These are phyloP conservation scores for Brettanomyces naardenensis DNA, from an alignment of 805 yeast genomes.

Conservation along the genomic window DNA sequence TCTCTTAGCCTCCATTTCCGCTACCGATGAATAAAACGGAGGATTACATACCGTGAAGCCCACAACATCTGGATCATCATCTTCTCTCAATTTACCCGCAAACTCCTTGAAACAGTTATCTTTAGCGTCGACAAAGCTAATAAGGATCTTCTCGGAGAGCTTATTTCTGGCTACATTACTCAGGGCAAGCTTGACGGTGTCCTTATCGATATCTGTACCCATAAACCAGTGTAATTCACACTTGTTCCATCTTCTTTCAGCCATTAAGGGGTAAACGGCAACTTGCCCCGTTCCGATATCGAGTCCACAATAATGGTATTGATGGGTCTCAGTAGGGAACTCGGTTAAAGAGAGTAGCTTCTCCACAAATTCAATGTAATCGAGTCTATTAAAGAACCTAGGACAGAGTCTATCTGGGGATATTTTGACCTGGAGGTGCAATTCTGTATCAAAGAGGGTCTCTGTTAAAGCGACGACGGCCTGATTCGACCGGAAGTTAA, in stretches of 20 bases:
- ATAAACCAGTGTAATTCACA: slow-evolving; percentile 20
- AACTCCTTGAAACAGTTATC: slow-evolving; percentile 5
- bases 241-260: background rate
- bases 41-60: slow-evolving; percentile 43
- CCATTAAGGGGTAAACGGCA: slow-evolving; percentile 37
- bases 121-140: slow-evolving; percentile 6
- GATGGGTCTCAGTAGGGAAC: background rate
- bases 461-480: slow-evolving; percentile 16
- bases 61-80: slow-evolving; percentile 1
- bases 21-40: slow-evolving; percentile 35
- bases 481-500: slow-evolving; percentile 17
- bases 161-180: slow-evolving; percentile 22
- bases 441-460: slow-evolving; percentile 6
- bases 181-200: slow-evolving; percentile 25
- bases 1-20: slow-evolving; percentile 23
- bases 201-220: slow-evolving; percentile 36
- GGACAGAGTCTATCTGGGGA: slow-evolving; percentile 24
- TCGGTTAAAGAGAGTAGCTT: slow-evolving; percentile 6
- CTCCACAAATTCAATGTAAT: slow-evolving; percentile 19
- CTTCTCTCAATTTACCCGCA: slow-evolving; percentile 1
- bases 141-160: slow-evolving; percentile 12
- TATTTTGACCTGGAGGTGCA: slow-evolving; percentile 10
- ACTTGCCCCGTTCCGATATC: slow-evolving; percentile 46
- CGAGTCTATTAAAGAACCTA: slow-evolving; percentile 22
- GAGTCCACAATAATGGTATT: slow-evolving; percentile 16